These are phyloP conservation scores for Lojkania enalia DNA, from an alignment of 2,329 filamentous ascomycete genomes.

Conservation along the genomic window DNA sequence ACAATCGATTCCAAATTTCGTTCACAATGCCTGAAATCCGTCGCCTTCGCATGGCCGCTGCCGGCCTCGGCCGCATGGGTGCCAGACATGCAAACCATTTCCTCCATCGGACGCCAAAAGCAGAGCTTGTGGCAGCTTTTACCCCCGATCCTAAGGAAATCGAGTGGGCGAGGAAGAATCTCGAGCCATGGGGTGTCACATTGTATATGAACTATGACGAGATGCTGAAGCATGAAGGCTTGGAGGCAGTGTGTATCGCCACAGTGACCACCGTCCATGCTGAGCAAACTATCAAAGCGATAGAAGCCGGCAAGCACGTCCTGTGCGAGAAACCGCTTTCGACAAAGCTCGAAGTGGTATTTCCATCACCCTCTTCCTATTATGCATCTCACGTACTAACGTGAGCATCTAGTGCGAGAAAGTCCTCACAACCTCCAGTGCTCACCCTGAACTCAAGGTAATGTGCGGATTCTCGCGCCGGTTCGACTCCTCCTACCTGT, in stretches of 20 bases:
- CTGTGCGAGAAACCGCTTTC: slow-evolving; percentile 64
- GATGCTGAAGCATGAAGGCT: slow-evolving; percentile 59
- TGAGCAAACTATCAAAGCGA: slow-evolving; percentile 60
- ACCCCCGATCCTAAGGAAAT: slow-evolving; percentile 48
- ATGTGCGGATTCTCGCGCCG: slow-evolving; percentile 68
- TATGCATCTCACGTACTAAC: slow-evolving; percentile 2
- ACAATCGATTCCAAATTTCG: too few species aligned
- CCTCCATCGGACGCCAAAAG: slow-evolving; percentile 50
- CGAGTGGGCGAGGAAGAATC: slow-evolving; percentile 55
- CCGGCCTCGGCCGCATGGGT: slow-evolving; percentile 56
- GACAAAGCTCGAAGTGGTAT: slow-evolving; percentile 62
- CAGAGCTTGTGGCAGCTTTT: slow-evolving; percentile 53
- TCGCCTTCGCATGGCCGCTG: slow-evolving; percentile 50
- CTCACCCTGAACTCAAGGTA: slow-evolving; percentile 64
- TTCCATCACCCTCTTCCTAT: neutral
- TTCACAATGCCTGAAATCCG: slow-evolving; percentile 41
- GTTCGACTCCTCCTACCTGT: slow-evolving; percentile 68
- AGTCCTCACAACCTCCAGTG: slow-evolving; percentile 60
- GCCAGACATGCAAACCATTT: slow-evolving; percentile 54
- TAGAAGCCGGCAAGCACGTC: slow-evolving; percentile 59
- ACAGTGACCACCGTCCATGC: slow-evolving; percentile 61
- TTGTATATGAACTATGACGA: slow-evolving; percentile 60
- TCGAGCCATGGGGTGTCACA: slow-evolving; percentile 56
- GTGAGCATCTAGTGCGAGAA: slow-evolving; percentile 55
- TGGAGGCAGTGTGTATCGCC: slow-evolving; percentile 60